A percentile compares a stretch with the other conserved stretches of the same genome.
Conservation (phyloP, 2,329 filamentous ascomycete genomes). For the Tolypocladium capitatum region DNA sequence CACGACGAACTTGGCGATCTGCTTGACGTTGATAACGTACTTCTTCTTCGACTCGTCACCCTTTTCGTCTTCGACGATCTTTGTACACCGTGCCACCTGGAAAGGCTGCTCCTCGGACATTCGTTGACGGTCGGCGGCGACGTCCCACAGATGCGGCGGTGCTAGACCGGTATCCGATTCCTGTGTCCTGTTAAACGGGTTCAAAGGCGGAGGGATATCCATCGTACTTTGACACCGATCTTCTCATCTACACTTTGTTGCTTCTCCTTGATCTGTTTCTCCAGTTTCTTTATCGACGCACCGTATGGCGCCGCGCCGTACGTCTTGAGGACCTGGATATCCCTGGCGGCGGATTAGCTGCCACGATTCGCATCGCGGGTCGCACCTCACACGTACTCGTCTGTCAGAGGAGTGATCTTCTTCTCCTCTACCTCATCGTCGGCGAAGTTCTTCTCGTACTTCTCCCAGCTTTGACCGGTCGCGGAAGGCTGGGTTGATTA, state of each 20-base stretch:
- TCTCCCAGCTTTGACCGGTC: conserved; percentile 92
- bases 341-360: conserved; percentile 41
- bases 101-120: conserved; percentile 98
- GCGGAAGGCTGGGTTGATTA: conserved; percentile 62
- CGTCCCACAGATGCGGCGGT: conserved; percentile 96
- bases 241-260: conserved; percentile 98
- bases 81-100: conserved; percentile 95
- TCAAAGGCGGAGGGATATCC: neutral
- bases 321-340: conserved; percentile 98
- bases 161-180: conserved; percentile 98
- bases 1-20: conserved; percentile 98
- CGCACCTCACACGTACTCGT: conserved; percentile 58
- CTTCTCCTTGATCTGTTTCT: conserved; percentile 99
- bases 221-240: conserved; percentile 66
- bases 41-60: conserved; percentile 93
- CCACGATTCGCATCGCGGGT: conserved; percentile 1
- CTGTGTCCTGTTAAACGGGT: conserved; percentile 28
- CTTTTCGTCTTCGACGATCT: conserved; percentile 96
- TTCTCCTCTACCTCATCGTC: conserved; percentile 98
- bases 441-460: conserved; percentile 93
- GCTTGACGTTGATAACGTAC: conserved; percentile 99
- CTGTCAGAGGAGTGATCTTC: conserved; percentile 94
- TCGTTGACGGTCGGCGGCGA: conserved; percentile 92
- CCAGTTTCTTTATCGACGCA: conserved; percentile 85
- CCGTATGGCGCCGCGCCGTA: conserved; percentile 96